phyloP scores from a whole-genome alignment of 1,284 basidiomycete species.

The Vanrija pseudolonga region DNA sequence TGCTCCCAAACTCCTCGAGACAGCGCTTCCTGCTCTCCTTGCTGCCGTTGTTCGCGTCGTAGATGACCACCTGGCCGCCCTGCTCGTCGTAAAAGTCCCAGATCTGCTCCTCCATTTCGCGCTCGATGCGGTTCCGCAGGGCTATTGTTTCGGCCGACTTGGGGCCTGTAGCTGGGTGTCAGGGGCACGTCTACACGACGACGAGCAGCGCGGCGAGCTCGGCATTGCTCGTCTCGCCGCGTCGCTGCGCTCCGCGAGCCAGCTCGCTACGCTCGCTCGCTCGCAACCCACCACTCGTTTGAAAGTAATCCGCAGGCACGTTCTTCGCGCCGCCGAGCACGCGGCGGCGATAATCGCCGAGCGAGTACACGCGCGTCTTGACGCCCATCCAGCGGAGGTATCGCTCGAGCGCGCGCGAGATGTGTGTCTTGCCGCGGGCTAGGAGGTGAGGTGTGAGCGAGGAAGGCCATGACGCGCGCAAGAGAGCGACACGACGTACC shows the following conservation, averaged over 20 bases:
- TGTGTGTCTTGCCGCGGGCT: constrained; percentile 93
- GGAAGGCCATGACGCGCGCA: not conserved
- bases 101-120: constrained; percentile 80
- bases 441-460: not conserved
- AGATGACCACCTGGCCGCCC: constrained; percentile 90
- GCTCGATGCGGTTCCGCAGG: constrained; percentile 68
- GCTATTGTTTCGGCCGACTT: constrained; percentile 73
- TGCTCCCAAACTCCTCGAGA: constrained; percentile 77
- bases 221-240: too few species aligned
- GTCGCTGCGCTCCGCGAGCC: too few species aligned
- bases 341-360: constrained; percentile 92
- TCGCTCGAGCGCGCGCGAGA: constrained; percentile 88
- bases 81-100: constrained; percentile 77
- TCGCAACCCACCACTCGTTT: constrained; percentile 59
- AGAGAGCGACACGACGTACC: constrained; percentile 30
- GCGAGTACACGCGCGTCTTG: constrained; percentile 86
- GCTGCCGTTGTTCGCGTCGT: constrained; percentile 97
- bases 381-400: constrained; percentile 98
- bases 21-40: constrained; percentile 64
- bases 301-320: constrained; percentile 87
- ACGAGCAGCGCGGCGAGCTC: too few species aligned
- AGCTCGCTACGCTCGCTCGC: too few species aligned
- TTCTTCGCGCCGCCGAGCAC: constrained; percentile 81
- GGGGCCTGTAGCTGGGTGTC: constrained; percentile 55
- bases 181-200: too few species aligned